Evolutionary conservation across 1,139 yeast genomes (phyloP), one percentile per base, ranked within the genome.

Genomic region (Debaryomyces subglobosus): DNA sequence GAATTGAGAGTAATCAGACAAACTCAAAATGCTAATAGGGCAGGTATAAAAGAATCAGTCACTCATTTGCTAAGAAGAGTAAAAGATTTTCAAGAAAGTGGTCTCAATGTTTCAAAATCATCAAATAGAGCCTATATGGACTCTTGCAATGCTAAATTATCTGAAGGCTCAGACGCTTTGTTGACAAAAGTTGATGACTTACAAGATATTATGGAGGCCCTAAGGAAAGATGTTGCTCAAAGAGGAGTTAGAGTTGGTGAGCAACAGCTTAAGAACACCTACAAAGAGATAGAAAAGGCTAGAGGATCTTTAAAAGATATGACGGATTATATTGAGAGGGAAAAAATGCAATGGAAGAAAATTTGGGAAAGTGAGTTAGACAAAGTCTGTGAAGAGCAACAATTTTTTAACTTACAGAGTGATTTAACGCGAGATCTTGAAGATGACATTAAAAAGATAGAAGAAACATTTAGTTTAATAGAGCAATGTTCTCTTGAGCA

Each of bases 361-460:
- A 85, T 90, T 24, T 94, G 99, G 98, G 97, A 92, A 64, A 74
- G 86, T 5, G 97, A 92, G 61, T 77, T 94, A 51, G 96, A 90
- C 55, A 85, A 86, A 40, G 95, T 94, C 20, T 88, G 96, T 53
- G 96, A 90, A 58, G 97, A 92, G 60, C 98, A 94, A 64, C 96
- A 92, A 57, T 90, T 90, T 63, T 83, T 92, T 68, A 88, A 89
- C 53, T 77, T 91, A 29, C 98, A 94, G 64, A 97, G 89, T 59
- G 96, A 89, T 54, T 78, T 94, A 52, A 82, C 92, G 4, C 79
- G 77, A 33, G 96, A 94, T 63, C 70, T 94, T 56, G 82, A 81
- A 45, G 96, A 89, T 52, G 99, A 94, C 67, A 70, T 94, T 40
- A 79, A 78, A 39, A 86, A 85, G 60, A 94, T 96, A 1, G 77